A percentile compares a stretch with the other conserved stretches of the same genome.
Conservation (phyloP, 2,329 filamentous ascomycete species). For the Colletotrichum euphorbiae region DNA sequence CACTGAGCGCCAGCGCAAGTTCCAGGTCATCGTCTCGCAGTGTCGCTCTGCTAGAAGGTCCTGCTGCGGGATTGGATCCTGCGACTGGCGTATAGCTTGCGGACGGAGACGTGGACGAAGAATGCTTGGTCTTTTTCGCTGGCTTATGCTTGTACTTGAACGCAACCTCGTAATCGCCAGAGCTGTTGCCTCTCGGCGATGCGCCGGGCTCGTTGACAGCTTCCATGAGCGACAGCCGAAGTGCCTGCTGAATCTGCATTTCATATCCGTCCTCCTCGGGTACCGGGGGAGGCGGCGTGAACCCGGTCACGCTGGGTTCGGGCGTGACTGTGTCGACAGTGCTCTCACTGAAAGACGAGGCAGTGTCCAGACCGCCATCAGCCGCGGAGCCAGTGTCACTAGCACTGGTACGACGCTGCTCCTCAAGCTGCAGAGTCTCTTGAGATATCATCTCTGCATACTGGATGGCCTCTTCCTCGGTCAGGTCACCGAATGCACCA, state of each 20-base stretch:
- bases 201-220: slow-evolving; percentile 60
- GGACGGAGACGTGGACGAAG: slow-evolving; percentile 50
- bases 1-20: slow-evolving; percentile 69
- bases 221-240: slow-evolving; percentile 71
- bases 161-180: slow-evolving; percentile 63
- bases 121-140: slow-evolving; percentile 55
- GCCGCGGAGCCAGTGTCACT: slow-evolving; percentile 63
- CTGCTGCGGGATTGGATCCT: background rate
- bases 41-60: slow-evolving; percentile 31
- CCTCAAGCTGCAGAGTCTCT: slow-evolving; percentile 68
- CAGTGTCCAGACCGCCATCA: slow-evolving; percentile 58
- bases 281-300: slow-evolving; percentile 48
- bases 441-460: slow-evolving; percentile 76
- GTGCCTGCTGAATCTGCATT: slow-evolving; percentile 71
- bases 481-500: slow-evolving; percentile 73
- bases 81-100: slow-evolving; percentile 49
- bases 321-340: slow-evolving; percentile 64
- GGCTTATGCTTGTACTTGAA: slow-evolving; percentile 60
- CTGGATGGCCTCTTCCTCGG: slow-evolving; percentile 72
- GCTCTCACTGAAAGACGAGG: slow-evolving; percentile 56
- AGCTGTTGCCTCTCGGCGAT: slow-evolving; percentile 58
- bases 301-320: slow-evolving; percentile 63
- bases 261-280: slow-evolving; percentile 66
- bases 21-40: slow-evolving; percentile 67
- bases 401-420: slow-evolving; percentile 65